Conservation (phyloP, 257 asterid species). For the Nicotiana benthamiana region DNA sequence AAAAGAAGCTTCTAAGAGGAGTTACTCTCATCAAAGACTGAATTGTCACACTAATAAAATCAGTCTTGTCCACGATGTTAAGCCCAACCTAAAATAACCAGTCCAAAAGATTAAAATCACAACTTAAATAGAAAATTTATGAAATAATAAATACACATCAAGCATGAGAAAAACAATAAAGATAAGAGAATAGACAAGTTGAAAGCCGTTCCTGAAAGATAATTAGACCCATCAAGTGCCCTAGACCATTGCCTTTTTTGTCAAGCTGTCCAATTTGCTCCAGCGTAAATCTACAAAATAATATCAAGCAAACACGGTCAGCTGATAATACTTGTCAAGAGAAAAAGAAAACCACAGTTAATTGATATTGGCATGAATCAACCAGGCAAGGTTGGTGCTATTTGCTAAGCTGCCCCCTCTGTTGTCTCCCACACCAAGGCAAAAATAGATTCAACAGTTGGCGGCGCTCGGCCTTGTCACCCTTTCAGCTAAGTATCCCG, state of each 20-base stretch:
- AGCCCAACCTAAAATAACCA: conserved; percentile 64
- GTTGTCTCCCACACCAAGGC: no score
- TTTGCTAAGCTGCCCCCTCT: no score
- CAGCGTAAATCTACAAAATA: conserved; percentile 49
- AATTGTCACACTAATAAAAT: conserved; percentile 82
- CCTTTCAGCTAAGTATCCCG: no score
- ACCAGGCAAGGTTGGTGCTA: background rate
- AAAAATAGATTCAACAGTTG: no score
- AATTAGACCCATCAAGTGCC: conserved; percentile 96
- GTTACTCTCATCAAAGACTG: conserved; percentile 94
- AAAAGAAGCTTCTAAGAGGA: conserved; percentile 91
- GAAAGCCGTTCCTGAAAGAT: conserved; percentile 90
- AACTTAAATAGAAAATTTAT: background rate
- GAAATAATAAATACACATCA: background rate
- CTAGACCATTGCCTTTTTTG: conserved; percentile 80
- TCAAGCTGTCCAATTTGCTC: conserved; percentile 71
- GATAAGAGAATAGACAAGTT: background rate
- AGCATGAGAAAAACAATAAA: background rate
- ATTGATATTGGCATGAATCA: background rate
- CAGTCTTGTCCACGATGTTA: conserved; percentile 71
- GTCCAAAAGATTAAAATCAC: background rate
- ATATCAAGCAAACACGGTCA: background rate
- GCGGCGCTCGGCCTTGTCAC: no score
- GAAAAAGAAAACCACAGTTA: background rate
- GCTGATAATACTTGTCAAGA: no score